phyloP scores from a whole-genome alignment of 768 basidiomycete species.

The Boletus subparvulus region DNA sequence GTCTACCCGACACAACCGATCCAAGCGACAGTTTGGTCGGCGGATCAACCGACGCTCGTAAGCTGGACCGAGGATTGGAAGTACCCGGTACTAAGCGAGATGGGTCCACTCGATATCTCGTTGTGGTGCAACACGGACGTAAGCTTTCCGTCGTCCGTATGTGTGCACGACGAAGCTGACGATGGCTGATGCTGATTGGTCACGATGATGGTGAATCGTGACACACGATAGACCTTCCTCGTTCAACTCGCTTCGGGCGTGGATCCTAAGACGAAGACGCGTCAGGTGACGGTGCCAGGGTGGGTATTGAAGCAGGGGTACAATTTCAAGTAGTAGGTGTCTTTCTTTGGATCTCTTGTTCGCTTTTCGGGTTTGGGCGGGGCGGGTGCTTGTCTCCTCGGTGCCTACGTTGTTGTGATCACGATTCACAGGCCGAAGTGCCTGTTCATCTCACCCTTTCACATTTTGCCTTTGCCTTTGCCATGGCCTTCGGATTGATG shows the following conservation, averaged over 20 bases:
- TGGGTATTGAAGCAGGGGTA: constrained; percentile 24
- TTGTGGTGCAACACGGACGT: constrained; percentile 48
- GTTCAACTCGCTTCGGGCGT: constrained; percentile 45
- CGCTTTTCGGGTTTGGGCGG: neutral
- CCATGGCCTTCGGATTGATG: neutral
- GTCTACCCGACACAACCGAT: constrained; percentile 54
- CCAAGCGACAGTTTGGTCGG: constrained; percentile 42
- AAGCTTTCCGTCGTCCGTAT: neutral
- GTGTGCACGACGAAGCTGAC: neutral
- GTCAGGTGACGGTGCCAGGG: constrained; percentile 32
- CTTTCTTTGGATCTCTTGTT: neutral
- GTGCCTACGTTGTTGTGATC: neutral
- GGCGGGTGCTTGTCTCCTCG: neutral
- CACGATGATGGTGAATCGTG: constrained; percentile 5
- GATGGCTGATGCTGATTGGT: neutral
- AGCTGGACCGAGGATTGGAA: constrained; percentile 52
- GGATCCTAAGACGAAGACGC: constrained; percentile 31
- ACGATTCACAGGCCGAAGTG: neutral
- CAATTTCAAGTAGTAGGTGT: constrained; percentile 37
- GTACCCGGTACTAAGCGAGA: constrained; percentile 40
- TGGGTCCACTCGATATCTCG: constrained; percentile 46
- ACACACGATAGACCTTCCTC: constrained; percentile 34
- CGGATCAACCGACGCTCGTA: constrained; percentile 43
- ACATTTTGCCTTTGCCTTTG: neutral
- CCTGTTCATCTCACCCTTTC: neutral